phyloP scores from a whole-genome alignment of 139 green algal species.

The Spirogloea muscicola region DNA sequence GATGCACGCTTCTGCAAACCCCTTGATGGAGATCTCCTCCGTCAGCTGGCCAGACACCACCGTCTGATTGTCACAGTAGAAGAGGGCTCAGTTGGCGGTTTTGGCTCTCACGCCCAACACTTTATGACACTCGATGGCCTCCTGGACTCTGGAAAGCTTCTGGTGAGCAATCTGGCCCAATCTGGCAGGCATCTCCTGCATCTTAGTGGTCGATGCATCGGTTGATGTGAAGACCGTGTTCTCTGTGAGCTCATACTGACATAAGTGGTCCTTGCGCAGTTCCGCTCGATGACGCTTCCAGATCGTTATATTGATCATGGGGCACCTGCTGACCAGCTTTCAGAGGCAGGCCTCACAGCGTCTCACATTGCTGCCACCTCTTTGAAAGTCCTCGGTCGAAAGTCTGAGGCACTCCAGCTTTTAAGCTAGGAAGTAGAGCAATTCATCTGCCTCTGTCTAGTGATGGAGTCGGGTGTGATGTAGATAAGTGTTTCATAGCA shows the following conservation, averaged over 20 bases:
- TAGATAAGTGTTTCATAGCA: too few species aligned
- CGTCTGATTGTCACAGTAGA: conserved; percentile 89
- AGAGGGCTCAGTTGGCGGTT: conserved; percentile 94
- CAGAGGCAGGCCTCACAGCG: conserved; percentile 79
- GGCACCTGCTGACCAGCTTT: conserved; percentile 80
- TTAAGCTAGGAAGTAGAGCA: too few species aligned
- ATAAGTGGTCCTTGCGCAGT: too few species aligned
- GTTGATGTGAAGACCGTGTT: too few species aligned
- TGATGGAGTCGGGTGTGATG: too few species aligned
- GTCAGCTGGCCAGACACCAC: conserved; percentile 76
- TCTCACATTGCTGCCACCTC: conserved; percentile 84
- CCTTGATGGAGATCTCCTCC: conserved; percentile 79
- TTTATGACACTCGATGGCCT: conserved; percentile 85
- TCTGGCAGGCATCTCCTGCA: too few species aligned
- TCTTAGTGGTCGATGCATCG: too few species aligned
- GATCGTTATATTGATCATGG: conserved; percentile 92
- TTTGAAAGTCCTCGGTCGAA: conserved; percentile 64
- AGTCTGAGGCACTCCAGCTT: conserved; percentile 33
- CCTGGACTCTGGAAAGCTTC: conserved; percentile 81
- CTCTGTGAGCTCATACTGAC: too few species aligned
- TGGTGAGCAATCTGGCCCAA: conserved; percentile 71
- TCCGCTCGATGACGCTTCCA: conserved; percentile 85
- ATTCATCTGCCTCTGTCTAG: too few species aligned
- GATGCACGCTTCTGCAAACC: conserved; percentile 99
- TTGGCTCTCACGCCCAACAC: conserved; percentile 75